phyloP scores from a whole-genome alignment of 2,329 filamentous ascomycete species.

The Gnomoniopsis smithogilvyi region DNA sequence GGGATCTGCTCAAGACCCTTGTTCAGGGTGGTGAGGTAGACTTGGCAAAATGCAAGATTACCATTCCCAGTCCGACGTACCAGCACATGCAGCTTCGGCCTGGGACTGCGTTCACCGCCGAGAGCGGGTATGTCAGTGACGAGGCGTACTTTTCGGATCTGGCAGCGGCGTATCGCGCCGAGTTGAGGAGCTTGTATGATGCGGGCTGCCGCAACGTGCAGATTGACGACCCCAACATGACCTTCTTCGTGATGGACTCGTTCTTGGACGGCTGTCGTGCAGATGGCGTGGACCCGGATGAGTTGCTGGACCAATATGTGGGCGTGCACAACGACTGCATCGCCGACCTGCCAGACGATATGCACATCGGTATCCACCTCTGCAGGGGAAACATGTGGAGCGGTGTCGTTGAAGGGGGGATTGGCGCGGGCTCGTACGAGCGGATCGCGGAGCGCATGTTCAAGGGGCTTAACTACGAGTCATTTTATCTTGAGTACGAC shows the following conservation, averaged over 20 bases:
- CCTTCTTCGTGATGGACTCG: constrained; percentile 56
- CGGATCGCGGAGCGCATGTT: constrained; percentile 47
- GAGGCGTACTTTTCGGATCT: constrained; percentile 53
- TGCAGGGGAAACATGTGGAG: constrained; percentile 39
- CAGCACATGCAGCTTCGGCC: constrained; percentile 6
- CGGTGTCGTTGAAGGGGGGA: constrained; percentile 40
- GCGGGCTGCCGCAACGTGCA: constrained; percentile 52
- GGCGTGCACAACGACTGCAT: constrained; percentile 60
- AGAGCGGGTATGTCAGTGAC: constrained; percentile 35
- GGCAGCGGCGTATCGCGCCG: constrained; percentile 48
- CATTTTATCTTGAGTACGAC: constrained; percentile 52
- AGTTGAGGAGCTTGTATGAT: constrained; percentile 50
- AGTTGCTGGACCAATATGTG: constrained; percentile 54
- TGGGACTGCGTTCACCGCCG: constrained; percentile 1
- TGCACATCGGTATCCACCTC: constrained; percentile 62
- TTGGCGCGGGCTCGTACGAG: constrained; percentile 49
- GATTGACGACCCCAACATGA: constrained; percentile 53
- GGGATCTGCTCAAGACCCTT: not conserved
- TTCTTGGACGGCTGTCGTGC: constrained; percentile 43
- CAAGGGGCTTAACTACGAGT: constrained; percentile 44
- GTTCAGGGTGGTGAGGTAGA: not conserved
- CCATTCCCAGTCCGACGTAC: constrained; percentile 3
- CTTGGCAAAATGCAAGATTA: constrained; percentile 6
- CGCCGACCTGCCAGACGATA: constrained; percentile 33
- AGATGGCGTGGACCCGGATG: constrained; percentile 41